A percentile compares a stretch with the other conserved stretches of the same genome.
phyloP scores from a whole-genome alignment of 768 basidiomycete species.

The Phlegmacium glaucopus region DNA sequence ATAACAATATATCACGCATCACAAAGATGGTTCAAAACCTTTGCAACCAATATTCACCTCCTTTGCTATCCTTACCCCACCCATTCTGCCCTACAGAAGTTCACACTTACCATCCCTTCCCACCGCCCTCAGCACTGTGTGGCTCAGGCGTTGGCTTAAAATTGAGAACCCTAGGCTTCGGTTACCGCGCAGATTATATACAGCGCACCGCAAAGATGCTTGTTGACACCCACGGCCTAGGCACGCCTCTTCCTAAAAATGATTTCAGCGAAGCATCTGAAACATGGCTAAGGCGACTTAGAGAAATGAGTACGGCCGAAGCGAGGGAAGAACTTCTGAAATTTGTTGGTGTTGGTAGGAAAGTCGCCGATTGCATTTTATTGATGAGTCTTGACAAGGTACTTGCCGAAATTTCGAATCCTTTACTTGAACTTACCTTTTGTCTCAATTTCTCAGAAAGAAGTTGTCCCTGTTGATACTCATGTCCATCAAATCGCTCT shows the following conservation, averaged over 20 bases:
- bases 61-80: constrained; percentile 50
- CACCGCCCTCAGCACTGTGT: constrained; percentile 67
- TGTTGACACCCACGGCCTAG: constrained; percentile 44
- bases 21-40: constrained; percentile 89
- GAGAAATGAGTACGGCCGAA: constrained; percentile 44
- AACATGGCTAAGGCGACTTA: constrained; percentile 54
- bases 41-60: constrained; percentile 71
- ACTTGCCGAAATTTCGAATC: constrained; percentile 2
- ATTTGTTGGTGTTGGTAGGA: constrained; percentile 90
- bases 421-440: constrained; percentile 1
- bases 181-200: constrained; percentile 91
- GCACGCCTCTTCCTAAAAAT: constrained; percentile 12
- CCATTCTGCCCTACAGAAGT: constrained; percentile 25
- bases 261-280: constrained; percentile 48
- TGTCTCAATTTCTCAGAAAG: constrained; percentile 44
- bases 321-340: constrained; percentile 76
- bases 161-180: constrained; percentile 86
- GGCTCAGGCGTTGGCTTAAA: constrained; percentile 51
- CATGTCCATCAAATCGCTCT: constrained; percentile 89
- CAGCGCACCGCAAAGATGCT: constrained; percentile 81
- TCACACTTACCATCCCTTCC: constrained; percentile 75
- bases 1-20: constrained; percentile 95
- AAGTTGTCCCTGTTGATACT: constrained; percentile 93
- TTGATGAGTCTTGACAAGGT: constrained; percentile 94
- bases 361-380: constrained; percentile 94